phyloP scores from a whole-genome alignment of 1,284 basidiomycete genomes.

The Golubevia pallescens region DNA sequence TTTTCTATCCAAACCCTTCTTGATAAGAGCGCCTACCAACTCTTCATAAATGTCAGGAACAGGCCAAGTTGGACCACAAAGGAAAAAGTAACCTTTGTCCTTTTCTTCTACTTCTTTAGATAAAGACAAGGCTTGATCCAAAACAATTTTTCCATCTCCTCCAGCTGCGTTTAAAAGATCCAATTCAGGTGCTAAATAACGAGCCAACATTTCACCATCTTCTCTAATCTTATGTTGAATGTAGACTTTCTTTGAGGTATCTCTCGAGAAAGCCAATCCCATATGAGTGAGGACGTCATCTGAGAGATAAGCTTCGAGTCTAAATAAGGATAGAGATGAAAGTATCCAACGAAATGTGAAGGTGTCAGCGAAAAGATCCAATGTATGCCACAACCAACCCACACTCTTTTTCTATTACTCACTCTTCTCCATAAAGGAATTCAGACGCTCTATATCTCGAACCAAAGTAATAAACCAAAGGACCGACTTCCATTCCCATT shows the following conservation, averaged over 20 bases:
- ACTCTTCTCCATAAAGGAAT: conserved; percentile 92
- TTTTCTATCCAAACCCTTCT: conserved; percentile 73
- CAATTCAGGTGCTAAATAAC: conserved; percentile 62
- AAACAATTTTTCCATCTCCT: conserved; percentile 43
- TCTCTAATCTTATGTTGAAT: conserved; percentile 98
- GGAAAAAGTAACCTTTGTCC: conserved; percentile 76
- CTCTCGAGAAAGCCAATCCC: conserved; percentile 95
- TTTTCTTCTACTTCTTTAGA: conserved; percentile 22
- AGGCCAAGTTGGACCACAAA: conserved; percentile 98
- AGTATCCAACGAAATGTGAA: background rate
- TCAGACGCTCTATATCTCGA: conserved; percentile 92
- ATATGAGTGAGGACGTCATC: conserved; percentile 84
- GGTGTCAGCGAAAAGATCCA: background rate
- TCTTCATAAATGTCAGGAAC: conserved; percentile 96
- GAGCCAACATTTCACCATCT: conserved; percentile 78
- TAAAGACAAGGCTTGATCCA: conserved; percentile 68
- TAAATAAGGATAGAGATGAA: background rate
- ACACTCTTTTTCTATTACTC: conserved; percentile 68
- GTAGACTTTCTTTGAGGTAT: conserved; percentile 87
- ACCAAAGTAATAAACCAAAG: conserved; percentile 96
- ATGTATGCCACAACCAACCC: conserved; percentile 66
- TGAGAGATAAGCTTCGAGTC: conserved; percentile 71
- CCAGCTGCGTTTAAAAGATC: conserved; percentile 69
- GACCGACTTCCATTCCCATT: conserved; percentile 81
- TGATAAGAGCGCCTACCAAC: conserved; percentile 78